Conservation (phyloP, 2,329 filamentous ascomycete species). For the Raffaelea arxii region DNA sequence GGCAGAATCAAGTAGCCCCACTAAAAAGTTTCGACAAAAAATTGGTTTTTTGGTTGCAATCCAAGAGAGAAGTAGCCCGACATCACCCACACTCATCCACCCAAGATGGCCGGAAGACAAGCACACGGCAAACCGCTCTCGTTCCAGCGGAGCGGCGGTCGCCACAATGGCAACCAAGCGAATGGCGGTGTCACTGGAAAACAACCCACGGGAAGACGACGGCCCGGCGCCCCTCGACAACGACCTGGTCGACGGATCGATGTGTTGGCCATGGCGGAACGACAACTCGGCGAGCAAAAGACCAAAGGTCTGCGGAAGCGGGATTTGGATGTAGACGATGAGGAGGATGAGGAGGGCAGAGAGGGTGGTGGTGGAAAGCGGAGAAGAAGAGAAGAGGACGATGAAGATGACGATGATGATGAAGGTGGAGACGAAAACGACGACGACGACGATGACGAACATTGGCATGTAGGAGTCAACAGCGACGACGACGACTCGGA, state of each 20-base stretch:
- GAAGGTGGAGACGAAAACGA: conserved; percentile 58
- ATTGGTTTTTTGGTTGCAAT: too few species aligned
- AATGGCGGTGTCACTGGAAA: conserved; percentile 11
- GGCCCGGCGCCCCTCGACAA: conserved; percentile 25
- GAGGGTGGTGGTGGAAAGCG: too few species aligned
- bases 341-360: too few species aligned
- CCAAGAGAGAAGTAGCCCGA: too few species aligned
- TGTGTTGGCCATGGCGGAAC: conserved; percentile 47
- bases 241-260: conserved; percentile 25
- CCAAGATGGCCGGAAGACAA: conserved; percentile 46
- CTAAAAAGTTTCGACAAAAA: too few species aligned
- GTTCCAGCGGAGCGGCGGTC: conserved; percentile 16
- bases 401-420: conserved; percentile 44
- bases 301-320: conserved; percentile 29
- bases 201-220: conserved; percentile 18
- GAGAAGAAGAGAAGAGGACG: conserved; percentile 35
- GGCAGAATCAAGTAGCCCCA: too few species aligned
- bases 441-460: conserved; percentile 31
- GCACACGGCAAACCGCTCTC: conserved; percentile 45
- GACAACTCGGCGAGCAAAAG: conserved; percentile 34
- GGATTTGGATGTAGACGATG: conserved; percentile 41
- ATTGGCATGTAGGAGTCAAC: conserved; percentile 64
- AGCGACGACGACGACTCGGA: conserved; percentile 53
- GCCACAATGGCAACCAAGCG: conserved; percentile 12
- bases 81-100: too few species aligned